phyloP scores from a whole-genome alignment of 495 filamentous ascomycete species.

The Penicillium pancosmium region DNA sequence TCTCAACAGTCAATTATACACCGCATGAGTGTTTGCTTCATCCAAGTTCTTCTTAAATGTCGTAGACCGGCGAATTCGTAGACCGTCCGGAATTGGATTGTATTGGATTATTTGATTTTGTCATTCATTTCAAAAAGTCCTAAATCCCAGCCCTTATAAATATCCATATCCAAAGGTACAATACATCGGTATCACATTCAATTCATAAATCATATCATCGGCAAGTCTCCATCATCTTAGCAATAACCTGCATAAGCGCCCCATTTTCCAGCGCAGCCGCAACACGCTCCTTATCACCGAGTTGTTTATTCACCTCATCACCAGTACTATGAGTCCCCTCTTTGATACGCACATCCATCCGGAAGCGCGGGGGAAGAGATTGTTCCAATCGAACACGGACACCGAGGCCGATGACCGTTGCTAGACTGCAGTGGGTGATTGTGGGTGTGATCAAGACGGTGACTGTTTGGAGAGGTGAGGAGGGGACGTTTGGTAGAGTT shows the following conservation, averaged over 20 bases:
- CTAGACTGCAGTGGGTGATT: conserved; percentile 93
- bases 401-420: conserved; percentile 94
- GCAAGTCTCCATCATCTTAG: conserved; percentile 92
- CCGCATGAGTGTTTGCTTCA: background rate
- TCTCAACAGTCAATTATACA: too few species aligned
- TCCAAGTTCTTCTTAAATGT: too few species aligned
- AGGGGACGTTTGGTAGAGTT: conserved; percentile 51
- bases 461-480: conserved; percentile 51
- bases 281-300: conserved; percentile 95
- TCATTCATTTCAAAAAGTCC: too few species aligned
- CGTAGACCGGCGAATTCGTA: too few species aligned
- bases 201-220: conserved; percentile 29
- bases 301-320: conserved; percentile 93
- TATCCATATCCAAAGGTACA: too few species aligned
- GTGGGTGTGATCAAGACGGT: conserved; percentile 85
- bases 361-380: conserved; percentile 86
- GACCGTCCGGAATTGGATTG: too few species aligned
- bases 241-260: conserved; percentile 80
- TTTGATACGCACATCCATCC: conserved; percentile 91
- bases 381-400: conserved; percentile 90
- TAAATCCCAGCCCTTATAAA: too few species aligned
- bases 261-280: conserved; percentile 94
- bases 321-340: conserved; percentile 94
- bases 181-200: too few species aligned
- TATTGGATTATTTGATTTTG: too few species aligned